Percentiles rank a stretch among this genome's conserved stretches.
Conservation (phyloP, 2,329 filamentous ascomycete species). For the Colletotrichum tropicale region DNA sequence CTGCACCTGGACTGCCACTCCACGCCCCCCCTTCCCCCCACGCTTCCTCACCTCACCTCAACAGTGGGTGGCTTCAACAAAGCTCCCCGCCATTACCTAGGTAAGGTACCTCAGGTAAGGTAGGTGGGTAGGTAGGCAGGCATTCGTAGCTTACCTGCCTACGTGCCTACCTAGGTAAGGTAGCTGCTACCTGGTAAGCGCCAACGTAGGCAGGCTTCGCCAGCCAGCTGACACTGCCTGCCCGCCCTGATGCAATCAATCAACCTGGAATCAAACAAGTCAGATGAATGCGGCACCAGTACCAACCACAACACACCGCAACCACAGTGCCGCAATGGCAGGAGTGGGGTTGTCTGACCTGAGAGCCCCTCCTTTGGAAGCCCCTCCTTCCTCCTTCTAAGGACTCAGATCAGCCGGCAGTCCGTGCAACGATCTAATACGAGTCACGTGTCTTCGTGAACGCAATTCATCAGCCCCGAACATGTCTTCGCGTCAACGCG, state of each 20-base stretch:
- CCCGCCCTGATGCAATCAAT: constrained; percentile 20
- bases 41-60: background rate
- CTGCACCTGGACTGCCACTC: background rate
- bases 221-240: constrained; percentile 16
- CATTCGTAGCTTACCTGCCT: background rate
- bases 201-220: background rate
- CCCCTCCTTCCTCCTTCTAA: background rate
- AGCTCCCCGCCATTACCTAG: background rate
- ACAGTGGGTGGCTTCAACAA: background rate
- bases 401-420: background rate
- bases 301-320: background rate
- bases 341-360: background rate
- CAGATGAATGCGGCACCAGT: constrained; percentile 13
- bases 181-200: background rate
- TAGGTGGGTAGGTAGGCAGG: background rate
- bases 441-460: constrained; percentile 18
- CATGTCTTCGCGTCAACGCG: background rate
- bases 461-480: background rate
- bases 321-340: background rate
- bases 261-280: constrained; percentile 13
- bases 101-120: background rate
- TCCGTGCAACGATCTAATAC: background rate
- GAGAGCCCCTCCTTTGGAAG: background rate
- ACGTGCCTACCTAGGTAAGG: background rate
- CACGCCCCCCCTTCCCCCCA: background rate